Conservation (phyloP, 495 filamentous ascomycete genomes). For the Lepidopterella palustris region DNA sequence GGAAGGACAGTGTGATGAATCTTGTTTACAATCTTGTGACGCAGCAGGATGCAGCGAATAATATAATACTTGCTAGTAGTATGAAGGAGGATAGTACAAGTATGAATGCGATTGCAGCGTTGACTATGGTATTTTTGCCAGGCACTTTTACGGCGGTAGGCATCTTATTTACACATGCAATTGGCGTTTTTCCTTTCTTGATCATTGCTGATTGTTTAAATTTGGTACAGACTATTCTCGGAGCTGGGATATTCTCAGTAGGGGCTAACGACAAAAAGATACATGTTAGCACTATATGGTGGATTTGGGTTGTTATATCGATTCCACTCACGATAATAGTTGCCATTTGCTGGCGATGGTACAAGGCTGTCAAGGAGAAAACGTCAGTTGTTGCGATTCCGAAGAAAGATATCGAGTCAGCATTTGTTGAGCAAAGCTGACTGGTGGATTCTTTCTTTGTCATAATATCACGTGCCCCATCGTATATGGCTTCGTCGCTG, state of each 20-base stretch:
- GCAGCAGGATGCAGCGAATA: slow-evolving; percentile 23
- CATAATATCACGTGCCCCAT: too few species aligned
- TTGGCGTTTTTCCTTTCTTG: neutral
- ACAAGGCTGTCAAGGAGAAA: neutral
- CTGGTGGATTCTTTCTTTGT: too few species aligned
- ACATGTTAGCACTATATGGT: neutral
- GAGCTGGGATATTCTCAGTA: neutral
- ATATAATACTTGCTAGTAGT: slow-evolving; percentile 14
- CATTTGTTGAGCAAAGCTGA: too few species aligned
- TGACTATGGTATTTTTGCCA: slow-evolving; percentile 29
- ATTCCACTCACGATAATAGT: neutral
- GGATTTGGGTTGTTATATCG: neutral
- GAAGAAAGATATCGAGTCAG: too few species aligned
- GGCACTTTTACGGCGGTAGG: slow-evolving; percentile 9
- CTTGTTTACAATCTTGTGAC: slow-evolving; percentile 28
- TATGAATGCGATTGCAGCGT: slow-evolving; percentile 24
- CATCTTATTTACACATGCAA: neutral
- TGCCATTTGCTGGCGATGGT: neutral
- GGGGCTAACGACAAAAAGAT: neutral
- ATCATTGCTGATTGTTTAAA: neutral
- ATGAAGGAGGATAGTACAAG: slow-evolving; percentile 15
- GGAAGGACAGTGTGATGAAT: slow-evolving; percentile 26
- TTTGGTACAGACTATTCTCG: neutral
- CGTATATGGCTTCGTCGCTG: too few species aligned
- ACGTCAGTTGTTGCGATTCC: too few species aligned